A percentile compares a stretch with the other conserved stretches of the same genome.
These are phyloP conservation scores for Ambrosia artemisiifolia DNA, from an alignment of 129 eudicot species.

Conservation along the genomic window DNA sequence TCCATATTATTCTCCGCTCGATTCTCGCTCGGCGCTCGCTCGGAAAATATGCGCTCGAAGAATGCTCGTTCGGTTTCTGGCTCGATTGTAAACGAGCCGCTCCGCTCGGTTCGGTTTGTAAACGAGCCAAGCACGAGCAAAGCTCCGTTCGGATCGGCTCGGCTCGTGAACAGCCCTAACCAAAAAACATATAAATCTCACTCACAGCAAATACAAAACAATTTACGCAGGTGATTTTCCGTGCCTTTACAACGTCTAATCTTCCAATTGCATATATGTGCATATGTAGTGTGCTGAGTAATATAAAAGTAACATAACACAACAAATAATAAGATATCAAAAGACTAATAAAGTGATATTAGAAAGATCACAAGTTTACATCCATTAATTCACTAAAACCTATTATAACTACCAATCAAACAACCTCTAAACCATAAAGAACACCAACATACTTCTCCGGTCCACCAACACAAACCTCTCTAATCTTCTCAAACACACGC, in stretches of 20 bases:
- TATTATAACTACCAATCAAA: slow-evolving; percentile 29
- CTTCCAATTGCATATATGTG: not conserved
- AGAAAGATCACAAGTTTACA: slow-evolving; percentile 29
- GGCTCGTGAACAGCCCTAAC: too few species aligned
- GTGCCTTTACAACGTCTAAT: not conserved
- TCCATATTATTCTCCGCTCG: too few species aligned
- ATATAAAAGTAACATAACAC: not conserved
- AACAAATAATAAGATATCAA: not conserved
- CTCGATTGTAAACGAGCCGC: too few species aligned
- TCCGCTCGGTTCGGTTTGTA: too few species aligned
- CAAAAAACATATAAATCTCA: not conserved
- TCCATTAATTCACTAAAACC: not conserved
- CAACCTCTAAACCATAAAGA: slow-evolving; percentile 69
- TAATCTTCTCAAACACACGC: slow-evolving; percentile 68
- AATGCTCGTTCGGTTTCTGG: too few species aligned
- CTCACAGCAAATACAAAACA: not conserved
- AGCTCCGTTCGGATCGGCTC: too few species aligned
- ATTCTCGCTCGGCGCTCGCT: too few species aligned
- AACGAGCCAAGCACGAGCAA: too few species aligned
- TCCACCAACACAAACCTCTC: slow-evolving; percentile 38
- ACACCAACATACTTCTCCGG: slow-evolving; percentile 59
- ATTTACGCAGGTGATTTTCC: not conserved
- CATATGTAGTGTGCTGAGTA: not conserved
- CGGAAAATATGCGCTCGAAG: too few species aligned
- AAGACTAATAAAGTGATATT: slow-evolving; percentile 17